Base-by-base conservation (phyloP, 306 rosid species). In the Morella rubra region DNA sequence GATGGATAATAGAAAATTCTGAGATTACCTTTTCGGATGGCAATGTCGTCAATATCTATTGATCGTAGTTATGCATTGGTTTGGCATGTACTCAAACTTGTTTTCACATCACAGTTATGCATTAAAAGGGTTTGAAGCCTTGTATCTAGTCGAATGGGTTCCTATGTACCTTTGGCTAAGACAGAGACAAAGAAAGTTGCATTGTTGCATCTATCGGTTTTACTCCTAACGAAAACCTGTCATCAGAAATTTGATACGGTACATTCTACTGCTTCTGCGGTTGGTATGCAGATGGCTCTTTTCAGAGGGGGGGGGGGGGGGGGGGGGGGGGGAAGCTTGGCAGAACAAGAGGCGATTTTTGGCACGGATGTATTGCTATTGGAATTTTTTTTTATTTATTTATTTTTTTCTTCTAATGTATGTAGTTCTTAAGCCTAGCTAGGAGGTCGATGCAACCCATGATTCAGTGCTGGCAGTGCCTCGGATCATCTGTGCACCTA, bases 1-100 rank as follows among this genome's bases (percentile, higher is more conserved):
- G 71, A 44, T 70, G 76, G 76, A 75, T 27, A 51, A 71, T 14
- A 41, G 4, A 12, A 24, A 74, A 27, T 56, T 68, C 22, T 0
- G 16, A 56, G 20, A 4, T 56, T 27, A 56, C 64, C 20, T 56
- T 10, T 56, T 56, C 12, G 11, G 7, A 19, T 12, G 20, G 5
- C 41, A 12, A 0, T 61, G 16, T 61, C 19, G 32, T 61, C 44
- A 32, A 32, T 32, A 32, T 32, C 37, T 32, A 32, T 32, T 32
- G 37, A 66, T 66, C 22, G 22, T 27, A 8, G 71, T 66, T 44
- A 16, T 65, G 71, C 49, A 65, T 65, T 66, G 50, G 1, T 42
- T 7, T 65, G 20, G 1, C 22, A 18, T 16, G 49, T 7, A 16
- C 46, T 41, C 20, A 2, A 42, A 66, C 49, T 42, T 42, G 19